Base-by-base conservation (phyloP, 2,329 filamentous ascomycete species). In the Arthrobotrys conoides region DNA sequence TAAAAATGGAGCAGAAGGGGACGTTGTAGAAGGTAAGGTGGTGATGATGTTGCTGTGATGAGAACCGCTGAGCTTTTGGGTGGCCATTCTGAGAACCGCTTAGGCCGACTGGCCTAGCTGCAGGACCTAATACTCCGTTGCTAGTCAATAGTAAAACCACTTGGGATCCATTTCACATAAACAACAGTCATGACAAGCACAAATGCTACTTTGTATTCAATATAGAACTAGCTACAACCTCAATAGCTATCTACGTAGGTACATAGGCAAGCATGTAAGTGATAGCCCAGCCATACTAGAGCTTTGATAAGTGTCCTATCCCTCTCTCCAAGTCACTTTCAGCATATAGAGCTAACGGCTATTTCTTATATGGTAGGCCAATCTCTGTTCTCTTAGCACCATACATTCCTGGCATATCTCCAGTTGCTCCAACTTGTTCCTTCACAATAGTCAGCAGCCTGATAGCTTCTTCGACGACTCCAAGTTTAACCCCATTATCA, bases 361-460 rank as follows among this genome's bases (percentile, higher is more conserved):
- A 55, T 59, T 79, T 79, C 55, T 73, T 75, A 41, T 79, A 79
- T 18, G 70, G 64, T 9, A 79, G 65, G 9, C 76, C 76, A 16
- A 24, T 9, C 36, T 75, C 71, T 27, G 61, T 57, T 22, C 76
- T 69, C 70, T 70, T 71, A 5, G 76, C 76, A 24, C 76, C 76
- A 38, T 75, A 79, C 65, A 79, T 79, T 5, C 76, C 80, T 30
- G 80, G 80, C 55, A 81, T 46, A 63, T 97, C 94, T 0, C 93
- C 93, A 81, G 87, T 89, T 53, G 88, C 87, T 0, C 93, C 93
- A 59, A 87, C 86, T 78, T 93, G 87, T 73, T 91, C 89, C 84
- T 93, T 91, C 1, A 97, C 90, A 71, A 86, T 85, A 69, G 87
- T 87, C 81, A 97, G 84, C 83, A 96, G 91, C 30, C 85, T 86